Evolutionary conservation across 192 early-diverging fungal genomes (phyloP), one percentile per base, ranked within the genome.

Genomic region (Coemansia sp.): DNA sequence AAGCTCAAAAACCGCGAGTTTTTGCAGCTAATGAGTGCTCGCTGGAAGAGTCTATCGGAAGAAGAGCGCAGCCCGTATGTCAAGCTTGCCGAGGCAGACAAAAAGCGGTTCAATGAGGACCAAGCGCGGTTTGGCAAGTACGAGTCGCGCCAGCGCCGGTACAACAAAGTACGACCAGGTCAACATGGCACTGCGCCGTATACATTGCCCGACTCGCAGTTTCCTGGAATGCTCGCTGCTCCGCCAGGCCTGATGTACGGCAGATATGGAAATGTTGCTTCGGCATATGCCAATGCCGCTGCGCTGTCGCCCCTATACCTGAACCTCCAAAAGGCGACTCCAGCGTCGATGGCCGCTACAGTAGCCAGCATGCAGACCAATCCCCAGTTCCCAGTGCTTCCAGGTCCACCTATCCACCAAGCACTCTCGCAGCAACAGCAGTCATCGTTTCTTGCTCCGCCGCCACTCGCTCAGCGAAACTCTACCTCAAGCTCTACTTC

Each of bases 1-100:
- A 60, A 59, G 44, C 73, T 83, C 56, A 83, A 83, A 59, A 83
- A 83, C 74, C 76, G 77, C 58, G 77, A 72, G 56, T 83, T 83
- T 66, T 37, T 83, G 40, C 76, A 71, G 63, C 65, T 83, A 55
- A 83, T 83, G 82, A 80, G 77, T 49, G 60, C 71, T 4, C 69
- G 73, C 15, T 83, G 82, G 82, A 79, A 80, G 48, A 34, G 22
- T n/a, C 63, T 83, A 67, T 37, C 73, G 5, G 74, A 76, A 11
- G 62, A 65, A 10, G 70, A 75, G 22, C 77, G 77, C 47, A 57
- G 61, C 20, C 82, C 82, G 0, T 83, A 74, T 53, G 28, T 72
- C 22, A 57, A 49, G 14, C 66, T 76, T 7, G 82, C 82, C 38
- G 69, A 78, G 34, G 67, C 59, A 47, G 82, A 83, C 72, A 74